phyloP scores from a whole-genome alignment of 768 basidiomycete genomes.

The Aureoboletus auriporus region DNA sequence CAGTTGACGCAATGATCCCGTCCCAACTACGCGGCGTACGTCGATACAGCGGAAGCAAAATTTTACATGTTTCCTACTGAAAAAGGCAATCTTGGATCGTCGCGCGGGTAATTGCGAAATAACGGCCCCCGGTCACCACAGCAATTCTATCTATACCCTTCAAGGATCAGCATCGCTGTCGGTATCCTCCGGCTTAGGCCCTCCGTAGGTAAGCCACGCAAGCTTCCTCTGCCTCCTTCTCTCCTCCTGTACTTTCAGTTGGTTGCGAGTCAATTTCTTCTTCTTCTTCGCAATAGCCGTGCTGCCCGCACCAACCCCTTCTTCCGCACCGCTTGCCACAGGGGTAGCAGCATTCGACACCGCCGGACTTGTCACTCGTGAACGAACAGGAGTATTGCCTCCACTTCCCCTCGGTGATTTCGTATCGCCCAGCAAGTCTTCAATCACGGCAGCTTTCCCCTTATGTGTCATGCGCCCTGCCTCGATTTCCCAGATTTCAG shows the following conservation, averaged over 20 bases:
- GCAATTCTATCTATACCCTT: constrained; percentile 1
- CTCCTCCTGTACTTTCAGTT: constrained; percentile 86
- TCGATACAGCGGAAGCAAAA: constrained; percentile 10
- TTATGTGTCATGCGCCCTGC: constrained; percentile 79
- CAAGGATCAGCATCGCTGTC: constrained; percentile 51
- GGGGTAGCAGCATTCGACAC: constrained; percentile 73
- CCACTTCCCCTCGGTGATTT: constrained; percentile 71
- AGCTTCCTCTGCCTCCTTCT: constrained; percentile 75
- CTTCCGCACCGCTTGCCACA: constrained; percentile 75
- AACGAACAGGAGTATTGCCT: constrained; percentile 65
- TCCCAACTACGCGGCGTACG: background rate
- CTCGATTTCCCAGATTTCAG: constrained; percentile 95
- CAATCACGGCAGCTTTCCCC: constrained; percentile 82
- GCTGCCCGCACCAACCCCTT: constrained; percentile 36
- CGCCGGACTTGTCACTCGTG: constrained; percentile 64
- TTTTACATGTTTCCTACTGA: constrained; percentile 10
- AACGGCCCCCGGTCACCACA: constrained; percentile 19
- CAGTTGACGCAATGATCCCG: background rate
- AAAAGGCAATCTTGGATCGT: constrained; percentile 32
- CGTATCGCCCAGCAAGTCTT: constrained; percentile 74
- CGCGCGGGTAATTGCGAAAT: constrained; percentile 17
- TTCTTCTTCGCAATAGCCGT: constrained; percentile 57
- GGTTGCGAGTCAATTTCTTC: constrained; percentile 89
- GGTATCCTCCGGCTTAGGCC: constrained; percentile 78
- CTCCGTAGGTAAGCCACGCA: constrained; percentile 79